phyloP scores from a whole-genome alignment of 768 basidiomycete species.

The Rossbeevera mucosa region DNA sequence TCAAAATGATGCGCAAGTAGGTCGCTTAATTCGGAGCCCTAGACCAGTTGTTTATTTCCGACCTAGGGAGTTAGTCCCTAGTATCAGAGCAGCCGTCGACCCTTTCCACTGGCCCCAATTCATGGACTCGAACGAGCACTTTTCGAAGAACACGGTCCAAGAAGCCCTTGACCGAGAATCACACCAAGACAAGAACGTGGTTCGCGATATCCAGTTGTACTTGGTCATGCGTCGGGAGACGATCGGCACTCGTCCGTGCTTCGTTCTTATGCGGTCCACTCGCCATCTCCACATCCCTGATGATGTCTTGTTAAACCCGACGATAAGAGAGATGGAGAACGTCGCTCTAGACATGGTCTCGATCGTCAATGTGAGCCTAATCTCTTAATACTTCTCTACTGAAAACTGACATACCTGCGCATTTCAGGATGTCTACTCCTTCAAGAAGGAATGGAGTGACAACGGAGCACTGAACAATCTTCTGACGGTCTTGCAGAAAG shows the following conservation, averaged over 20 bases:
- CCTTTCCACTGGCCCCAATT: constrained; percentile 29
- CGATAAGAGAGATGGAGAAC: constrained; percentile 27
- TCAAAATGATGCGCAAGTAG: constrained; percentile 23
- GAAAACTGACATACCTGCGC: background rate
- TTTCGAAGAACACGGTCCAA: constrained; percentile 19
- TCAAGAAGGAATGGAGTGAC: constrained; percentile 27
- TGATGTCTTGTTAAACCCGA: constrained; percentile 17
- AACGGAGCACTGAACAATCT: constrained; percentile 29
- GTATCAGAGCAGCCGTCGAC: constrained; percentile 20
- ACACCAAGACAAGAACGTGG: constrained; percentile 7
- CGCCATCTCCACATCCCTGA: constrained; percentile 24
- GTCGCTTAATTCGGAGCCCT: background rate
- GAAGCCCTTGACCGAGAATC: constrained; percentile 28
- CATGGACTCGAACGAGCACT: constrained; percentile 17
- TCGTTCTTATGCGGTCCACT: constrained; percentile 28
- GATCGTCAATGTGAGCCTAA: constrained; percentile 20
- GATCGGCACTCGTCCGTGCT: constrained; percentile 26
- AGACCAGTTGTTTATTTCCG: background rate
- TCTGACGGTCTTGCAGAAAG: constrained; percentile 25
- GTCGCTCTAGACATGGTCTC: constrained; percentile 25
- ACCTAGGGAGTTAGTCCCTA: constrained; percentile 21
- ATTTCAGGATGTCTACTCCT: constrained; percentile 27
- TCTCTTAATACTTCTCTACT: too few relatives aligned
- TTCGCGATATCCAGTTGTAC: constrained; percentile 23
- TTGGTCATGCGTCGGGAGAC: constrained; percentile 28